phyloP scores from a whole-genome alignment of 1,284 basidiomycete genomes.

The Tremellales sp. region DNA sequence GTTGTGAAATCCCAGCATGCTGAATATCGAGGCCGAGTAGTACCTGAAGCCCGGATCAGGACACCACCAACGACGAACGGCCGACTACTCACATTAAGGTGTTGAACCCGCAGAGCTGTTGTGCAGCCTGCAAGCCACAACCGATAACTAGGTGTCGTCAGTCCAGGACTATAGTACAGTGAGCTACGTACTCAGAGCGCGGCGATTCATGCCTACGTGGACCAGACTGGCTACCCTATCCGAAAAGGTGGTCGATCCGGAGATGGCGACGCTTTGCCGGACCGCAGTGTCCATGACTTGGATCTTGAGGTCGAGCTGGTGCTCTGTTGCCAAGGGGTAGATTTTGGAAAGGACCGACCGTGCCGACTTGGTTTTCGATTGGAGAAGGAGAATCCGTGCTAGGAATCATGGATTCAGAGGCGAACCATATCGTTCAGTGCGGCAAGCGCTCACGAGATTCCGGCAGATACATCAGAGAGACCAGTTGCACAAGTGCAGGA shows the following conservation, averaged over 20 bases:
- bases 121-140: constrained; percentile 74
- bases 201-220: constrained; percentile 58
- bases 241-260: constrained; percentile 59
- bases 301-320: constrained; percentile 65
- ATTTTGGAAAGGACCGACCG: constrained; percentile 59
- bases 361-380: constrained; percentile 55
- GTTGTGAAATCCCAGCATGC: constrained; percentile 73
- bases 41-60: constrained; percentile 53
- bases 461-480: constrained; percentile 63
- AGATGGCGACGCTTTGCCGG: constrained; percentile 60
- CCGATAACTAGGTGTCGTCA: constrained; percentile 57
- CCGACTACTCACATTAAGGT: constrained; percentile 59
- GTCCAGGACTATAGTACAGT: background rate
- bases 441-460: constrained; percentile 59
- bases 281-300: constrained; percentile 59
- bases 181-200: constrained; percentile 61
- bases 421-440: background rate
- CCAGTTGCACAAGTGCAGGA: constrained; percentile 63
- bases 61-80: background rate
- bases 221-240: constrained; percentile 59
- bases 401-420: background rate
- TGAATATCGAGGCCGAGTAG: constrained; percentile 72
- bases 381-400: constrained; percentile 69
- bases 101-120: constrained; percentile 75
- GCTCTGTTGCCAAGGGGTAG: constrained; percentile 61